Conservation (phyloP, 345 rosid species). For the Aquilaria yunnanensis region DNA sequence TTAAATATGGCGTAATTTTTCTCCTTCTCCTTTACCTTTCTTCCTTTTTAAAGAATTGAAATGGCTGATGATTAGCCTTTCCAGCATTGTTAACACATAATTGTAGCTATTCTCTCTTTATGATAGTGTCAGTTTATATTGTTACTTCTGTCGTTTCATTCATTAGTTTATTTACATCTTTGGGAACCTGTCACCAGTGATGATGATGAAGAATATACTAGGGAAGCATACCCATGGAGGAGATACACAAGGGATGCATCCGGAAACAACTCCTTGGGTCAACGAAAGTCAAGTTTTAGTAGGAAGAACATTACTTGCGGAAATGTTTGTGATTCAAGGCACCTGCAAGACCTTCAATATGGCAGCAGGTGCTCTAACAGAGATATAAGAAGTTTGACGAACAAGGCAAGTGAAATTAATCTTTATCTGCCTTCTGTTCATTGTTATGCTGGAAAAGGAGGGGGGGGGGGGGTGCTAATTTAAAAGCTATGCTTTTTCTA, state of each 20-base stretch:
- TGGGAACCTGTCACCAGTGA: slow-evolving; percentile 44
- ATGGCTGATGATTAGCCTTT: no score
- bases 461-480: no score
- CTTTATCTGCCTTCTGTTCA: no score
- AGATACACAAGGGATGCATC: slow-evolving; percentile 52
- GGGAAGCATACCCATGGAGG: slow-evolving; percentile 73
- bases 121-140: neutral
- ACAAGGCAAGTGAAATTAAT: slow-evolving; percentile 43
- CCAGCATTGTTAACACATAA: no score
- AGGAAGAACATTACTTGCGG: slow-evolving; percentile 30
- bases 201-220: slow-evolving; percentile 42
- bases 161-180: slow-evolving; percentile 1
- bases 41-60: no score
- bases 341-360: slow-evolving; percentile 39
- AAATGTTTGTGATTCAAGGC: slow-evolving; percentile 33
- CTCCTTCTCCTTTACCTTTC: no score
- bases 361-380: slow-evolving; percentile 38
- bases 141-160: slow-evolving; percentile 2
- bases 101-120: no score
- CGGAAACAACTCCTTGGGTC: slow-evolving; percentile 33
- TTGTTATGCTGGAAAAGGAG: no score
- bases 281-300: slow-evolving; percentile 35
- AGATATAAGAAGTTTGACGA: slow-evolving; percentile 24
- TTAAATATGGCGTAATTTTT: no score
- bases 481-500: no score